Evolutionary conservation across 2,329 filamentous ascomycete species (phyloP), one percentile per base, ranked within the genome.

Genomic region (Fusarium sp.): DNA sequence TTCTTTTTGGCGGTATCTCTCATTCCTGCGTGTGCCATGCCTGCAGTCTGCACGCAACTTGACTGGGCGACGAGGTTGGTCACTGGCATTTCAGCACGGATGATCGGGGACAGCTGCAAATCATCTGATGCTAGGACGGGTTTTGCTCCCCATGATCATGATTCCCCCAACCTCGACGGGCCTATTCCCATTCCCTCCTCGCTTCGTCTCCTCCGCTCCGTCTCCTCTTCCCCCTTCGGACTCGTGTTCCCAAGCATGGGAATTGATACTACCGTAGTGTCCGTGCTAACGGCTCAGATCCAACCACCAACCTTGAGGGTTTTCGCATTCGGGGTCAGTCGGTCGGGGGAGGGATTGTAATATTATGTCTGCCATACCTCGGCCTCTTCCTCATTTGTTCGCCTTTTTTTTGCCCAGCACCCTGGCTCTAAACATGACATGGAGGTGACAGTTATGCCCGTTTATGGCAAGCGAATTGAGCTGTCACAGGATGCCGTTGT

Each of bases 401-500:
- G 38, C 38, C n/a, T 44, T 55, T 33, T 13, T 58, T 46, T n/a
- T 27, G 14, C 14, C 23, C 27, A 16, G 18, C 65, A 44, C 31
- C 66, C 33, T 55, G 62, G 65, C 29, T 29, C 56, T 14, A 9
- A 33, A 27, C 40, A 58, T 58, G 59, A 36, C 63, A 60, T 58
- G 59, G 63, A 51, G 36, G 53, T 38, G 63, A 60, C 36, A 56
- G 31, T 14, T 57, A 27, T 25, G 11, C 58, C 29, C 33, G 38
- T 42, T 46, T 56, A 13, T 9, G 42, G 20, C 51, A 58, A 60
- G 36, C 38, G 20, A 29, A 34, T 46, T 54, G 49, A 53, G 10
- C 29, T 33, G 61, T 69, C 61, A 44, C 67, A 66, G 58, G 66
- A 66, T 69, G 44, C 31, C 31, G 46, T 25, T 31, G 14, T 14